phyloP scores from a whole-genome alignment of 2,329 filamentous ascomycete genomes.

The Paecilomyces sp. region DNA sequence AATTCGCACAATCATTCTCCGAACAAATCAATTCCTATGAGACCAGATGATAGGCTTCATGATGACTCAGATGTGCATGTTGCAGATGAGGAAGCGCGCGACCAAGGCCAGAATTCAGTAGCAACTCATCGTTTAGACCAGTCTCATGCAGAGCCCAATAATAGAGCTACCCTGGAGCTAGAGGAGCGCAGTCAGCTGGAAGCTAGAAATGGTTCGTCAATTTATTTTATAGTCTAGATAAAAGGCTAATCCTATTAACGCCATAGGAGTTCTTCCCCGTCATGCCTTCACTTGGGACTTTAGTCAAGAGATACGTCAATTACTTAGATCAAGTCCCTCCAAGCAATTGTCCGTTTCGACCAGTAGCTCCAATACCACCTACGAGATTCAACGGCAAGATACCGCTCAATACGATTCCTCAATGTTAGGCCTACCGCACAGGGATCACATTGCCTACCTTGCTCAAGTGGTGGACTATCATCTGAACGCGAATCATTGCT shows the following conservation, averaged over 20 bases:
- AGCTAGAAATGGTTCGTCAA: neutral
- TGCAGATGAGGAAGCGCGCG: neutral
- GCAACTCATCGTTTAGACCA: neutral
- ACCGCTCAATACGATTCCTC: neutral
- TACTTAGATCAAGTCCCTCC: neutral
- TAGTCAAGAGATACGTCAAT: neutral
- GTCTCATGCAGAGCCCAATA: neutral
- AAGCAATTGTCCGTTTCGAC: neutral
- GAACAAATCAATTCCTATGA: neutral
- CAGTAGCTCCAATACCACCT: neutral
- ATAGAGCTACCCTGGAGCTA: neutral
- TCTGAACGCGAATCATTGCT: slow-evolving; percentile 1
- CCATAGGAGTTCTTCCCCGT: neutral
- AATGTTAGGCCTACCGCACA: neutral
- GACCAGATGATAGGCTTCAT: neutral
- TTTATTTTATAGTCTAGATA: neutral
- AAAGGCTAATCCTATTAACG: neutral
- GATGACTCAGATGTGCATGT: neutral
- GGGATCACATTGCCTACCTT: slow-evolving; percentile 3
- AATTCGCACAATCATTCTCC: neutral
- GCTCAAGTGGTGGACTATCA: slow-evolving; percentile 4
- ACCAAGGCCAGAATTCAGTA: neutral
- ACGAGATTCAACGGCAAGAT: neutral
- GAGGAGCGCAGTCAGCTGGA: neutral
- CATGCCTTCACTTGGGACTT: neutral